Percentiles rank a stretch among this genome's conserved stretches.
Evolutionary conservation across 1,284 basidiomycete genomes (phyloP).

Genomic region (Tylopilus orsonianus): DNA sequence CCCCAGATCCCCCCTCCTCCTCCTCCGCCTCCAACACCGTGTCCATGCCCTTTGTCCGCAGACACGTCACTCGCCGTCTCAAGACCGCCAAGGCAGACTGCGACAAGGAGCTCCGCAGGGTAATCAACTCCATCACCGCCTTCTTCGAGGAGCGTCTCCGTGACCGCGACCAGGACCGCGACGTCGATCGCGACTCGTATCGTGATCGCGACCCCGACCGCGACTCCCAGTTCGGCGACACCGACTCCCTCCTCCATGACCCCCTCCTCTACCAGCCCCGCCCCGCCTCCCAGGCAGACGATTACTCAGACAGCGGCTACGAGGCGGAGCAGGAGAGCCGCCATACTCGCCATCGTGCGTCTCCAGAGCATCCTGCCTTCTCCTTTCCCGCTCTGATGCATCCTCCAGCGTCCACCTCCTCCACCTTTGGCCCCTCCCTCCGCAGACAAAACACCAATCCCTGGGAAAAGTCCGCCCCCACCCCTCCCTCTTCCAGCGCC

Average conservation of each 20-base stretch:
- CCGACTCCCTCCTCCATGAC: constrained; percentile 58
- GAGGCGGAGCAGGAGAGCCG: constrained; percentile 70
- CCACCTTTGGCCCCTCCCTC: constrained; percentile 62
- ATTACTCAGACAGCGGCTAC: constrained; percentile 76
- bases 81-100: constrained; percentile 94
- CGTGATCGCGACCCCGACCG: constrained; percentile 46
- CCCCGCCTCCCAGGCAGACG: constrained; percentile 59
- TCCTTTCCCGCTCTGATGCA: constrained; percentile 49
- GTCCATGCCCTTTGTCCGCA: constrained; percentile 88
- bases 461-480: constrained; percentile 62
- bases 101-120: constrained; percentile 91
- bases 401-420: constrained; percentile 58
- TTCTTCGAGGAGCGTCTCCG: constrained; percentile 91
- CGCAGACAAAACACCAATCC: constrained; percentile 65
- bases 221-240: constrained; percentile 54
- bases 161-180: constrained; percentile 64
- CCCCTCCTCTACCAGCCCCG: constrained; percentile 57
- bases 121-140: constrained; percentile 88
- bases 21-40: constrained; percentile 60
- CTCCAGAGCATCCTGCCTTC: constrained; percentile 43
- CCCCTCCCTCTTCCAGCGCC: constrained; percentile 48
- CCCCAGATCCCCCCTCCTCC: constrained; percentile 46
- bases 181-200: constrained; percentile 60
- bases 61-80: constrained; percentile 92
- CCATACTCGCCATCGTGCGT: constrained; percentile 77